Evolutionary conservation across 495 filamentous ascomycete genomes (phyloP), one percentile per base, ranked within the genome.

Genomic region (Chlorociboria aeruginascens): DNA sequence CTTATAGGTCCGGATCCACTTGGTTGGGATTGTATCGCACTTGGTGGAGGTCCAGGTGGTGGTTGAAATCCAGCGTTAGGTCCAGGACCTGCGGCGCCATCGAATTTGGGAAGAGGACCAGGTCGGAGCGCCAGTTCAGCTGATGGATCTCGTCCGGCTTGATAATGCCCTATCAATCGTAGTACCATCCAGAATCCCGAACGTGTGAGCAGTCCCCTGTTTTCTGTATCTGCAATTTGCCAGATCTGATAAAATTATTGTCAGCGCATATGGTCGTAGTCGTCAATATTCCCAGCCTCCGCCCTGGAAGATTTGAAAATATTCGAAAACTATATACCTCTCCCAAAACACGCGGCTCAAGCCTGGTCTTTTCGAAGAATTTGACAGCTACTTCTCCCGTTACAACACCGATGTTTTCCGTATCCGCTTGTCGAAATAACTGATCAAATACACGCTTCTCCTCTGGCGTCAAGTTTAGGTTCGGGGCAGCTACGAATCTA

Each of bases 211-310:
- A 96, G 80, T 49, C 93, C 92, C 50, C 89, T 78, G 66, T 97
- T 98, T 66, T 96, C 90, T 54, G 77, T 87, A 66, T 98, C 92
- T 46, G 92, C 93, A 60, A 98, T 89, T 66, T 95, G 89, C 92
- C 92, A 98, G 76, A 97, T 96, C 86, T 93, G 54, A 29, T 14
- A 41, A 10, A 29, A 40, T 29, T 37, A 13, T 8, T 35, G 32
- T 37, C 45, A 25, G 50, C 33, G 20, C 20, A 25, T 25, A 25
- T 25, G 4, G 20, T 38, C 33, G 30, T 34, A 16, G n/a, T 16
- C 32, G 32, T 25, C 20, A 25, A 25, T 25, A 25, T 25, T 25
- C 20, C 20, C 20, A 25, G 20, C 20, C 40, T n/a, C 42, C 30
- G 11, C 11, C 7, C 14, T 44, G 17, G 13, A 16, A 16, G 20